Percentiles rank a stretch among this genome's conserved stretches.
Evolutionary conservation across 2,329 filamentous ascomycete species (phyloP).

Genomic region (Coniochaeta sp.): DNA sequence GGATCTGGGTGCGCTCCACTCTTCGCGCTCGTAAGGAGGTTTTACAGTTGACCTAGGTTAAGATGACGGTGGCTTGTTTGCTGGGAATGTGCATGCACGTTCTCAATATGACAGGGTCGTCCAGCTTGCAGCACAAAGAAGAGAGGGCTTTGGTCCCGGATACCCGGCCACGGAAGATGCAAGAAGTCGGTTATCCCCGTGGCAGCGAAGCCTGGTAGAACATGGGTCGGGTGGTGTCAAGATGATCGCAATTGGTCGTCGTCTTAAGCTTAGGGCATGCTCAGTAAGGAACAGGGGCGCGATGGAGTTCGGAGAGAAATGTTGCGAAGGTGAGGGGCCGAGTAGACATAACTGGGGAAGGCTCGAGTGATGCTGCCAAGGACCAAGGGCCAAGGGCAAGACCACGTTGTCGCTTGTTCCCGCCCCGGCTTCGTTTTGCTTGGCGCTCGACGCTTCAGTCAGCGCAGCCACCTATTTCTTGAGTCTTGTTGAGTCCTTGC

Average conservation of each 20-base stretch:
- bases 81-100: no score
- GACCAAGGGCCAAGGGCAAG: no score
- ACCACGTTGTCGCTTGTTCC: not conserved
- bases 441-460: no score
- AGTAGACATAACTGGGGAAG: not conserved
- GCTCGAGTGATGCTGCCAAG: no score
- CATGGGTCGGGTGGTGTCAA: not conserved
- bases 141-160: not conserved
- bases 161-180: not conserved
- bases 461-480: no score
- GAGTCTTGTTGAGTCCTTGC: no score
- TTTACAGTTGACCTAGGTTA: no score
- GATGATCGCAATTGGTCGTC: not conserved
- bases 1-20: not conserved
- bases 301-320: not conserved
- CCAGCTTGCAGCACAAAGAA: not conserved
- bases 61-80: not conserved
- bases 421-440: not conserved
- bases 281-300: not conserved
- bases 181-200: not conserved
- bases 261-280: not conserved
- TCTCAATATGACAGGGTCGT: not conserved
- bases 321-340: not conserved
- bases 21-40: not conserved
- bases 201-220: not conserved